A percentile compares a stretch with the other conserved stretches of the same genome.
Conservation (phyloP, 139 green algal species). For the Chlorella sp. region DNA sequence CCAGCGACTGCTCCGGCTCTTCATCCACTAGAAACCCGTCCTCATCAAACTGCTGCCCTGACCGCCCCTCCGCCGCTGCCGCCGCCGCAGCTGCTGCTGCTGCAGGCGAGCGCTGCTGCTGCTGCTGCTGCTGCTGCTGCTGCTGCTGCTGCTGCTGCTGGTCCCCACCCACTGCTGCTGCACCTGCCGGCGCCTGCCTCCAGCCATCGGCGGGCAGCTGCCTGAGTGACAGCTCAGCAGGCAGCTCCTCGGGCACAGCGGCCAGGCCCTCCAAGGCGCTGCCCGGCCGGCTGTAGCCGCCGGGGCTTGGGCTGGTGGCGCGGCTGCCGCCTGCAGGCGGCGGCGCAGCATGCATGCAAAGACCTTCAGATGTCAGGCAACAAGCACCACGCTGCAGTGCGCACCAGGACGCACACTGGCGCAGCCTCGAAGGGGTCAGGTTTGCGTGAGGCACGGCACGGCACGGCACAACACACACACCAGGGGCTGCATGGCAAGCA, state of each 20-base stretch:
- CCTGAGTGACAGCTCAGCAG: not conserved
- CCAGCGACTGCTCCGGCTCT: not conserved
- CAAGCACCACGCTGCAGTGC: too few species aligned
- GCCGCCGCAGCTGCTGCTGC: not conserved
- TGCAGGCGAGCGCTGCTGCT: not conserved
- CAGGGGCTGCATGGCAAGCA: not conserved
- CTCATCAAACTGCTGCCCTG: not conserved
- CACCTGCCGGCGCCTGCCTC: not conserved
- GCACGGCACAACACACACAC: too few species aligned
- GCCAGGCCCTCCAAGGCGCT: not conserved
- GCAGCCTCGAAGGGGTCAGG: too few species aligned
- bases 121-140: not conserved
- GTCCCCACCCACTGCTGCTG: not conserved
- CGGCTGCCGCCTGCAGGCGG: not conserved
- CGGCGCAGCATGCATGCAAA: not conserved
- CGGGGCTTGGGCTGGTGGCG: not conserved
- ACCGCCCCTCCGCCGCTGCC: not conserved
- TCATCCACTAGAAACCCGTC: constrained; percentile 1
- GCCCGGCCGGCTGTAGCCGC: not conserved
- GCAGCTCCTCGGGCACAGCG: not conserved
- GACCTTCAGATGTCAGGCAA: not conserved
- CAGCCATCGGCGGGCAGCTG: not conserved
- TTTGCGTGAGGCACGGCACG: too few species aligned
- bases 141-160: not conserved
- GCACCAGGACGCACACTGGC: not conserved